phyloP scores from a whole-genome alignment of 2,329 filamentous ascomycete species.

The Diplocarpon rosae region DNA sequence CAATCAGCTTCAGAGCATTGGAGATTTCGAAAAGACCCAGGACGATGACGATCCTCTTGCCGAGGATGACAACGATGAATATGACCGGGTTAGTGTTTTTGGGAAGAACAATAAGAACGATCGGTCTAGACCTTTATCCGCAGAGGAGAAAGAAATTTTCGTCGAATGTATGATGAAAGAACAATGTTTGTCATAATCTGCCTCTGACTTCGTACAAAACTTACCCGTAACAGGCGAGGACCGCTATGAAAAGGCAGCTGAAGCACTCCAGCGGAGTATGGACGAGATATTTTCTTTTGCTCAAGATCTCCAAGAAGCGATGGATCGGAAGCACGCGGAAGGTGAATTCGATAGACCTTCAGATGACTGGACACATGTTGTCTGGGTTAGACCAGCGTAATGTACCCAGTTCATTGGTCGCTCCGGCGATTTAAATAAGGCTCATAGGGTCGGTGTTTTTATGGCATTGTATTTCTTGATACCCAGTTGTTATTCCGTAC shows the following conservation, averaged over 20 bases:
- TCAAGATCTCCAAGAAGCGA: constrained; percentile 18
- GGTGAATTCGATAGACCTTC: constrained; percentile 6
- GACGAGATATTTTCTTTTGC: constrained; percentile 24
- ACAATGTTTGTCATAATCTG: constrained; percentile 1
- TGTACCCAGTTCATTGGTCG: background rate
- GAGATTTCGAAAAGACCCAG: background rate
- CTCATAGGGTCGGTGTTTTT: background rate
- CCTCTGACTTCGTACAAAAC: too few relatives aligned
- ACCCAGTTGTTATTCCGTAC: background rate
- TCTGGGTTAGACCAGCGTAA: constrained; percentile 8
- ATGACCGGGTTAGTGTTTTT: constrained; percentile 11
- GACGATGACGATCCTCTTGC: constrained; percentile 8
- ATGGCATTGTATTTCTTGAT: background rate
- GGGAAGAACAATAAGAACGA: constrained; percentile 11
- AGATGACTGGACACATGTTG: constrained; percentile 17
- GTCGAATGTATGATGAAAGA: constrained; percentile 11
- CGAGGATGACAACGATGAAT: constrained; percentile 3
- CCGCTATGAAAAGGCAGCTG: constrained; percentile 14
- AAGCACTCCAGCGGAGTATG: constrained; percentile 14
- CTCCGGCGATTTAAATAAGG: background rate
- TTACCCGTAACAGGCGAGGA: constrained; percentile 11
- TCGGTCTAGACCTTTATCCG: constrained; percentile 3
- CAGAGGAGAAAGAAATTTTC: constrained; percentile 8
- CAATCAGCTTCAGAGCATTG: too few relatives aligned
- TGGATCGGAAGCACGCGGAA: constrained; percentile 14